phyloP scores from a whole-genome alignment of 1,284 basidiomycete genomes.

The Ceratobasidium sp. region DNA sequence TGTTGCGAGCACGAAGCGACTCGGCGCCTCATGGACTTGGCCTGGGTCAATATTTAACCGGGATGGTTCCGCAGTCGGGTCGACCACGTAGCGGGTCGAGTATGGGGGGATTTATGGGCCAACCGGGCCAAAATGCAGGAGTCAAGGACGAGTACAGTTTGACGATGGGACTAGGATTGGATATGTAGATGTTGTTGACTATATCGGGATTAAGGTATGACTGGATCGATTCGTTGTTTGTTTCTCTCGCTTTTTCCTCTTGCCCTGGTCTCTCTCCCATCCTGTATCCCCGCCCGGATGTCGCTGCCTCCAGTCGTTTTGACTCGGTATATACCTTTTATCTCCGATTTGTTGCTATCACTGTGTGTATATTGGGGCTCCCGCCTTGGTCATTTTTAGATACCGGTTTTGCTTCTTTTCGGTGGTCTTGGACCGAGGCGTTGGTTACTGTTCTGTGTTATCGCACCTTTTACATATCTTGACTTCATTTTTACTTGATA shows the following conservation, averaged over 20 bases:
- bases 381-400: not conserved
- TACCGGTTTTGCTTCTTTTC: not conserved
- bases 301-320: constrained; percentile 8
- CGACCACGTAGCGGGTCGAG: constrained; percentile 32
- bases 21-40: constrained; percentile 58
- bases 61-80: constrained; percentile 9
- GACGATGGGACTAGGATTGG: constrained; percentile 7
- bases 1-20: constrained; percentile 58
- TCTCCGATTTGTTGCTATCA: not conserved
- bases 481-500: not conserved
- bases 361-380: constrained; percentile 2
- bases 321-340: not conserved
- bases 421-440: not conserved
- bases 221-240: not conserved
- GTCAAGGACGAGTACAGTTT: constrained; percentile 29
- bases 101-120: not conserved
- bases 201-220: not conserved
- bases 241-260: not conserved
- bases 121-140: not conserved
- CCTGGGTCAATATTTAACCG: constrained; percentile 44
- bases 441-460: not conserved
- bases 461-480: not conserved
- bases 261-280: not conserved
- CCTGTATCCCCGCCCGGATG: constrained; percentile 21
- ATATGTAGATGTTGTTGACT: constrained; percentile 9